Percentiles rank a stretch among this genome's conserved stretches.
These are phyloP conservation scores for Spathaspora sp. DNA, from an alignment of 805 yeast genomes.

Conservation along the genomic window DNA sequence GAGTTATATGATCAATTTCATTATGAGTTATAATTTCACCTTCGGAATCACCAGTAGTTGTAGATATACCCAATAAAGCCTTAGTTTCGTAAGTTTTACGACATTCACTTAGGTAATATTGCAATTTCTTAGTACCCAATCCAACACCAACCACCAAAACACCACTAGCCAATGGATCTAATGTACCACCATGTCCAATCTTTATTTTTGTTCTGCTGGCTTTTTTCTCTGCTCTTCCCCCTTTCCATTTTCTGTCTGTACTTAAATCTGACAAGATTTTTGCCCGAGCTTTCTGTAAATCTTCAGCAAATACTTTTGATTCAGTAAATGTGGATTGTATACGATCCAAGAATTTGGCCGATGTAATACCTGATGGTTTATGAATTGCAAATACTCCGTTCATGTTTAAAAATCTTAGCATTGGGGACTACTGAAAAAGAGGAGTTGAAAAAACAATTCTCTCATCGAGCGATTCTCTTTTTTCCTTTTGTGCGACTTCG, in stretches of 20 bases:
- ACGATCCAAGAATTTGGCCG: constrained; percentile 67
- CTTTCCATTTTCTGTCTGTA: constrained; percentile 36
- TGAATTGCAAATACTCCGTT: constrained; percentile 91
- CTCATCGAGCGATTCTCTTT: constrained; percentile 2
- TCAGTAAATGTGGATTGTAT: constrained; percentile 61
- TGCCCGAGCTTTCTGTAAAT: constrained; percentile 48
- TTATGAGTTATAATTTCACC: constrained; percentile 71
- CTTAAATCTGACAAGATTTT: constrained; percentile 39
- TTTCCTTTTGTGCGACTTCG: not conserved
- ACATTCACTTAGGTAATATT: constrained; percentile 68
- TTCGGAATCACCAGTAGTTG: constrained; percentile 92
- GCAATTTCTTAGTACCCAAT: constrained; percentile 78
- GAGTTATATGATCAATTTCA: constrained; percentile 52
- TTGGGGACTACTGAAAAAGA: constrained; percentile 4
- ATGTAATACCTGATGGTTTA: constrained; percentile 83
- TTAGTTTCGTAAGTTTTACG: constrained; percentile 77
- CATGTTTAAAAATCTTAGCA: constrained; percentile 41
- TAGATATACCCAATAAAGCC: constrained; percentile 83
- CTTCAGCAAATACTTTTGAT: constrained; percentile 54
- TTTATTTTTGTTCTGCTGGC: constrained; percentile 58
- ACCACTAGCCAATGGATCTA: constrained; percentile 96
- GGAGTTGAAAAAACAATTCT: too few relatives aligned
- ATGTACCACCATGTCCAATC: constrained; percentile 97
- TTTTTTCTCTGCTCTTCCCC: constrained; percentile 49
- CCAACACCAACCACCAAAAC: constrained; percentile 92